These are phyloP conservation scores for Candida glaebosa DNA, from an alignment of 805 yeast species.

Conservation along the genomic window DNA sequence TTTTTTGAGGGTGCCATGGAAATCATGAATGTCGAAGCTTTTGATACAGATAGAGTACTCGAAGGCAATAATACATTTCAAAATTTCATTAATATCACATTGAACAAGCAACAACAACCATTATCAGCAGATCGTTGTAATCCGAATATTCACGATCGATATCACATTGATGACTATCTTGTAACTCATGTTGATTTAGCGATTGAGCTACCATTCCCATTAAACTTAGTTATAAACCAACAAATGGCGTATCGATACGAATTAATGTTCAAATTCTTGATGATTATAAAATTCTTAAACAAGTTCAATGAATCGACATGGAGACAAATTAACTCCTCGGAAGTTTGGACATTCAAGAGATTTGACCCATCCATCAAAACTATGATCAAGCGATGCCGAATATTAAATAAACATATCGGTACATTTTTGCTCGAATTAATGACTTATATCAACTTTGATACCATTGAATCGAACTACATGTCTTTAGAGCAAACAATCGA, in stretches of 20 bases:
- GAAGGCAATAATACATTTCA: conserved; percentile 36
- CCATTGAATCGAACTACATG: conserved; percentile 54
- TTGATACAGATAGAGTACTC: conserved; percentile 48
- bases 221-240: conserved; percentile 68
- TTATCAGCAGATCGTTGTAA: conserved; percentile 8
- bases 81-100: conserved; percentile 40
- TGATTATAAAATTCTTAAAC: conserved; percentile 61
- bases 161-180: conserved; percentile 35
- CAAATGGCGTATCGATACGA: conserved; percentile 77
- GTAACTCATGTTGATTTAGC: conserved; percentile 55
- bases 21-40: conserved; percentile 50
- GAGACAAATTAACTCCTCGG: conserved; percentile 61
- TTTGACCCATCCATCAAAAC: conserved; percentile 41
- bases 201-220: conserved; percentile 77
- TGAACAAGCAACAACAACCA: conserved; percentile 20
- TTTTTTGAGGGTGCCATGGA: conserved; percentile 45
- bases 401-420: conserved; percentile 56
- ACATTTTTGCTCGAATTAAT: conserved; percentile 53
- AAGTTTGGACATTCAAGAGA: conserved; percentile 62
- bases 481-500: conserved; percentile 28
- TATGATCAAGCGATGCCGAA: conserved; percentile 54
- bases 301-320: conserved; percentile 62
- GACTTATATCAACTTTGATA: conserved; percentile 54
- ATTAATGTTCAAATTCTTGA: conserved; percentile 66
- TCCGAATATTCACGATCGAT: conserved; percentile 15